These are phyloP conservation scores for Ceratobasidium sp. DNA, from an alignment of 1,284 basidiomycete species.

Conservation along the genomic window DNA sequence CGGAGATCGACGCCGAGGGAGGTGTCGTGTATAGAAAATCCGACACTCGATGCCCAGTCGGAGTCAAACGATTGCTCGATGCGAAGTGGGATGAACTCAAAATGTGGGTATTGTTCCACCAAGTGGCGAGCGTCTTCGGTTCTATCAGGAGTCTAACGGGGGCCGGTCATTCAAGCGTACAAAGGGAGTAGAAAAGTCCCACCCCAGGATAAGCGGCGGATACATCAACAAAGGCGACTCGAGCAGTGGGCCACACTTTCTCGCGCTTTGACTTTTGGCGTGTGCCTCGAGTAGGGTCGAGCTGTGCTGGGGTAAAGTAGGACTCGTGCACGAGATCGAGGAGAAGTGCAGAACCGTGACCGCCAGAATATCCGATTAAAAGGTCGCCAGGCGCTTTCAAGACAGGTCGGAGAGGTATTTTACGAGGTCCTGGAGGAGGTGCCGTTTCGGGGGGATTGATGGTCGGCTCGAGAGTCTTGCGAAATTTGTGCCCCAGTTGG, in stretches of 20 bases:
- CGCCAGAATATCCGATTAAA: conserved; percentile 75
- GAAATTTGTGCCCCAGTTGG: conserved; percentile 70
- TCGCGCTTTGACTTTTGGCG: conserved; percentile 63
- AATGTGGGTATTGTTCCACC: conserved; percentile 62
- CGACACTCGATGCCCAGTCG: conserved; percentile 58
- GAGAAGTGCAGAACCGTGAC: conserved; percentile 74
- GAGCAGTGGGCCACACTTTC: conserved; percentile 69
- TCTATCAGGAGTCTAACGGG: conserved; percentile 65
- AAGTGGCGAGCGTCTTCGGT: conserved; percentile 62
- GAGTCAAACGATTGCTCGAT: conserved; percentile 77
- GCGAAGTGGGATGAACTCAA: conserved; percentile 69
- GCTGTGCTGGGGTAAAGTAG: conserved; percentile 62
- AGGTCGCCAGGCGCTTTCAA: conserved; percentile 74
- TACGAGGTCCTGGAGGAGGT: conserved; percentile 11
- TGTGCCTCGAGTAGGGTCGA: conserved; percentile 51
- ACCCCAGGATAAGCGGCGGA: conserved; percentile 71
- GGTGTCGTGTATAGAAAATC: conserved; percentile 8
- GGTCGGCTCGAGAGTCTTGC: conserved; percentile 69
- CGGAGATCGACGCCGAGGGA: conserved; percentile 60
- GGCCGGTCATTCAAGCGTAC: neutral
- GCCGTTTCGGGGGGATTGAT: conserved; percentile 64
- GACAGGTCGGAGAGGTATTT: conserved; percentile 53
- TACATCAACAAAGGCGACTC: conserved; percentile 75
- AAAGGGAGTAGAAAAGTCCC: conserved; percentile 51
- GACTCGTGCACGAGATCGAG: conserved; percentile 72